phyloP scores from a whole-genome alignment of 805 yeast genomes.

The Suhomyces sp. region DNA sequence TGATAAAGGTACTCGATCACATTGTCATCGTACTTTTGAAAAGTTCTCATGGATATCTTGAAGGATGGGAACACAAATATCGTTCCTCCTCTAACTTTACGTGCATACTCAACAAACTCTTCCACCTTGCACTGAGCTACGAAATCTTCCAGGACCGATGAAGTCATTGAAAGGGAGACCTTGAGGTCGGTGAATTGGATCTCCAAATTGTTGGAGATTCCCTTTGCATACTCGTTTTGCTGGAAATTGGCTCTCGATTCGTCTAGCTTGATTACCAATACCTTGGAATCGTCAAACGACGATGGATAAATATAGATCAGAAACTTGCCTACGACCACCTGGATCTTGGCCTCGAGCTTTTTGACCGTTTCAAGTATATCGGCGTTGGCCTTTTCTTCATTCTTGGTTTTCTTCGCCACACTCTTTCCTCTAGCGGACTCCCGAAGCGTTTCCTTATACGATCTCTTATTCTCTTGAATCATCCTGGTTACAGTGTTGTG shows the following conservation, averaged over 20 bases:
- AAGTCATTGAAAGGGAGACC: constrained; percentile 64
- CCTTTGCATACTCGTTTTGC: constrained; percentile 44
- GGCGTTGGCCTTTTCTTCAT: neutral
- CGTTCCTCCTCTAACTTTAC: constrained; percentile 69
- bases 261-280: constrained; percentile 59
- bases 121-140: constrained; percentile 46
- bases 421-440: constrained; percentile 44
- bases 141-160: constrained; percentile 49
- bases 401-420: neutral
- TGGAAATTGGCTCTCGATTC: constrained; percentile 52
- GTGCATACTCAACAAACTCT: constrained; percentile 55
- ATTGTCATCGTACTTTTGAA: constrained; percentile 52
- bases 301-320: constrained; percentile 77
- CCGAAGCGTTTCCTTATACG: constrained; percentile 71
- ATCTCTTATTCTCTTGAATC: constrained; percentile 65
- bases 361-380: constrained; percentile 30
- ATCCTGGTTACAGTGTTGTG: constrained; percentile 67
- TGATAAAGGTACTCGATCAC: constrained; percentile 64
- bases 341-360: constrained; percentile 64
- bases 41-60: constrained; percentile 69
- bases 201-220: constrained; percentile 55
- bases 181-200: constrained; percentile 60
- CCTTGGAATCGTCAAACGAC: constrained; percentile 73
- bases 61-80: constrained; percentile 80
- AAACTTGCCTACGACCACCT: constrained; percentile 55